A percentile compares a stretch with the other conserved stretches of the same genome.
phyloP scores from a whole-genome alignment of 164 flowering plant species.

The Sedum album region DNA sequence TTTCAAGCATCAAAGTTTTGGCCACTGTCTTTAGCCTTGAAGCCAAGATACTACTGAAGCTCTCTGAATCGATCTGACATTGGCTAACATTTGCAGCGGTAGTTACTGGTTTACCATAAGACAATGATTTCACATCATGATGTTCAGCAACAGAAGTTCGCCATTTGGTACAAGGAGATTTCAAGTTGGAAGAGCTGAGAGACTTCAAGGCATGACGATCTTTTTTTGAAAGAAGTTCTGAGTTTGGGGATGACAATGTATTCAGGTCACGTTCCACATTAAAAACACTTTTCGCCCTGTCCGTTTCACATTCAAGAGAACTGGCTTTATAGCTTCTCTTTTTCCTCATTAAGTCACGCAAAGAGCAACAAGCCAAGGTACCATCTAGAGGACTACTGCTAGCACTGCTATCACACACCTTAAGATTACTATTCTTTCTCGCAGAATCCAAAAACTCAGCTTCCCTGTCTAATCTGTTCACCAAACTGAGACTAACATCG shows the following conservation, averaged over 20 bases:
- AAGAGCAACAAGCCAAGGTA: slow-evolving; percentile 33
- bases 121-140: background rate
- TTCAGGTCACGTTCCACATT: slow-evolving; percentile 13
- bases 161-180: slow-evolving; percentile 7
- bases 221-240: slow-evolving; percentile 14
- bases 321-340: slow-evolving; percentile 42
- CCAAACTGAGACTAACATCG: too few species aligned
- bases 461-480: slow-evolving; percentile 9
- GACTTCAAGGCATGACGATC: slow-evolving; percentile 12
- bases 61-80: background rate
- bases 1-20: background rate
- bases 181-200: slow-evolving; percentile 7
- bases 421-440: slow-evolving; percentile 14
- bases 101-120: slow-evolving; percentile 6
- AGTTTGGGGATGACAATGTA: slow-evolving; percentile 13
- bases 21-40: background rate
- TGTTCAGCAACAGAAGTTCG: slow-evolving; percentile 11
- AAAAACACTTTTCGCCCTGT: slow-evolving; percentile 14
- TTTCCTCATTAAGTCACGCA: slow-evolving; percentile 88
- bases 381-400: slow-evolving; percentile 18
- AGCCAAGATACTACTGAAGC: background rate
- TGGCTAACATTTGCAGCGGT: background rate
- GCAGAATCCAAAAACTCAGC: slow-evolving; percentile 19
- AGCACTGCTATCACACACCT: slow-evolving; percentile 9
- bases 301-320: slow-evolving; percentile 26